Conservation (phyloP, 2,329 filamentous ascomycete species). For the Aurifilum marmelostoma region DNA sequence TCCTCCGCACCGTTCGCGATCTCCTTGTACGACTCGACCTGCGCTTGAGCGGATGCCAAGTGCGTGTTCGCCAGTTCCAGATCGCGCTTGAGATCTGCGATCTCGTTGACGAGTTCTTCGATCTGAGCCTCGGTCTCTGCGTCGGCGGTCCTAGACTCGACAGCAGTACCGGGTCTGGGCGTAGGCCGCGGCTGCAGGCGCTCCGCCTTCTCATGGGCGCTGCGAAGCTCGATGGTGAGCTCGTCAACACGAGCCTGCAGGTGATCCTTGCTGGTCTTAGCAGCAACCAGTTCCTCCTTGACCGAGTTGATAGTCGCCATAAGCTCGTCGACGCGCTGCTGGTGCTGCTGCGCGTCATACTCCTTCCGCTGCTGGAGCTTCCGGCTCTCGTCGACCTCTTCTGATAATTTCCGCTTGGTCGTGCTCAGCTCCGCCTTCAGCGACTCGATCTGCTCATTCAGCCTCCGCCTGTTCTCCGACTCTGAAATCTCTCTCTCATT, state of each 20-base stretch:
- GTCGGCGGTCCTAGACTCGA: slow-evolving; percentile 45
- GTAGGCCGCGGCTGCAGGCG: slow-evolving; percentile 81
- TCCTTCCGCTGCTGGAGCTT: slow-evolving; percentile 83
- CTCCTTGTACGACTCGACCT: slow-evolving; percentile 85
- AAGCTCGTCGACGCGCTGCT: slow-evolving; percentile 92
- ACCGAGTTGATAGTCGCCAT: slow-evolving; percentile 76
- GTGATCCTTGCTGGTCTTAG: slow-evolving; percentile 87
- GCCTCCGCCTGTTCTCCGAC: slow-evolving; percentile 76
- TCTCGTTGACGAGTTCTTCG: slow-evolving; percentile 81
- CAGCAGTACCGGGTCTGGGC: slow-evolving; percentile 54
- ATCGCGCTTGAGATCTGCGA: slow-evolving; percentile 85
- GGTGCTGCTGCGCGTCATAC: slow-evolving; percentile 83
- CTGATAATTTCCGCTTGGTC: slow-evolving; percentile 80
- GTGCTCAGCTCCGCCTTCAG: slow-evolving; percentile 78
- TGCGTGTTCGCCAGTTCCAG: slow-evolving; percentile 80
- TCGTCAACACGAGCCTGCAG: slow-evolving; percentile 88
- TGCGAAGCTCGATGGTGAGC: slow-evolving; percentile 82
- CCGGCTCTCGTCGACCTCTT: slow-evolving; percentile 83
- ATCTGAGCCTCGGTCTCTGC: slow-evolving; percentile 60
- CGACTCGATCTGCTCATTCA: slow-evolving; percentile 76
- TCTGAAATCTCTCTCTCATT: slow-evolving; percentile 90
- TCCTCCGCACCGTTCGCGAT: slow-evolving; percentile 89
- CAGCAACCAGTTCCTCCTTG: slow-evolving; percentile 83
- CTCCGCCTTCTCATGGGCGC: slow-evolving; percentile 84
- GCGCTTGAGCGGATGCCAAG: slow-evolving; percentile 76